Evolutionary conservation across 768 basidiomycete genomes (phyloP).

Genomic region (Suillus brevipes): DNA sequence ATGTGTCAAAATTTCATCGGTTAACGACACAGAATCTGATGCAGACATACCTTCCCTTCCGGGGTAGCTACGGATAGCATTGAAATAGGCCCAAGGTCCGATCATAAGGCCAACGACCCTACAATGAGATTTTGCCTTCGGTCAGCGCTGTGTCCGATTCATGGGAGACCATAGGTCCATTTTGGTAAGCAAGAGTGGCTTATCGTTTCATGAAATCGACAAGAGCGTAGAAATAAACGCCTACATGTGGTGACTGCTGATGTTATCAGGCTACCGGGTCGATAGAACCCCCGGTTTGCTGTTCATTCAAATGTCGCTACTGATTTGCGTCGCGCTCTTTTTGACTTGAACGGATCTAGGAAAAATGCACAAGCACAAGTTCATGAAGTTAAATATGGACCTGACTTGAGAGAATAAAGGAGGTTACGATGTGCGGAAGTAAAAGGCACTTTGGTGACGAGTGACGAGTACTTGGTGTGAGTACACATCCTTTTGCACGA

Average conservation of each 20-base stretch:
- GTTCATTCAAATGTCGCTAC: not conserved
- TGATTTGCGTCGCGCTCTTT: not conserved
- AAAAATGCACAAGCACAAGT: not conserved
- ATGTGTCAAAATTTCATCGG: constrained; percentile 99
- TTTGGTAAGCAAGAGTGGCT: not conserved
- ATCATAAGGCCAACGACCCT: constrained; percentile 83
- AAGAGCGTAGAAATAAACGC: not conserved
- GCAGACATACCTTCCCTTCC: constrained; percentile 77
- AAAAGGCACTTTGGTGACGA: too few species aligned
- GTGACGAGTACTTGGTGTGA: not conserved
- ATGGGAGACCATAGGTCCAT: not conserved
- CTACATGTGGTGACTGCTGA: not conserved
- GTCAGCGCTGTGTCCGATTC: not conserved
- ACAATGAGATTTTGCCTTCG: constrained; percentile 11
- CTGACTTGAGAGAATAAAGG: not conserved
- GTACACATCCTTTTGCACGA: not conserved
- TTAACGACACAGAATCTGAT: constrained; percentile 79
- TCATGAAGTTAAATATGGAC: not conserved
- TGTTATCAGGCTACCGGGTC: not conserved
- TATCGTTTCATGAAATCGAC: not conserved
- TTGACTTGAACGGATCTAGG: not conserved
- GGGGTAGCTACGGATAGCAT: constrained; percentile 88
- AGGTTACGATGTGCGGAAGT: not conserved
- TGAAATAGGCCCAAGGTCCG: constrained; percentile 79
- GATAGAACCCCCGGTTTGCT: not conserved